phyloP scores from a whole-genome alignment of 495 filamentous ascomycete species.

The Xylaria castorea region DNA sequence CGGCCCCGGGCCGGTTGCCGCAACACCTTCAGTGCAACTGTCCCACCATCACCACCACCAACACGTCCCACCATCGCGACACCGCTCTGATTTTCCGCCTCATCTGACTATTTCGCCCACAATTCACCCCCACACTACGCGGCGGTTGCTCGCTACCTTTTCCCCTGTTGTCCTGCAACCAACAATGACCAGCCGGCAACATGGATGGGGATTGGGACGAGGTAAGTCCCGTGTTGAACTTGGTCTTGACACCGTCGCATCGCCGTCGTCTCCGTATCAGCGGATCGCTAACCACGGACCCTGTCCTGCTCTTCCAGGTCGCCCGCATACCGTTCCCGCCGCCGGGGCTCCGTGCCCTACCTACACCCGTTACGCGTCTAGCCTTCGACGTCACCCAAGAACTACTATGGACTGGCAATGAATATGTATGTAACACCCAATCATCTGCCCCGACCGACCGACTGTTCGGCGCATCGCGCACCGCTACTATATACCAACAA shows the following conservation, averaged over 20 bases:
- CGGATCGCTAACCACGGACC: slow-evolving; percentile 24
- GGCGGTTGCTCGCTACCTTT: not conserved
- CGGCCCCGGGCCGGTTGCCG: not conserved
- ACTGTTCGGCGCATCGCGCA: not conserved
- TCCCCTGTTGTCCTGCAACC: slow-evolving; percentile 13
- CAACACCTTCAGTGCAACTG: not conserved
- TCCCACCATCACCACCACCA: not conserved
- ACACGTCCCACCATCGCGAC: slow-evolving; percentile 6
- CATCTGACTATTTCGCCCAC: not conserved
- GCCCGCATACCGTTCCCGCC: slow-evolving; percentile 73
- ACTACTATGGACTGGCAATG: slow-evolving; percentile 89
- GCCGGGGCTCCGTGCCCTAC: slow-evolving; percentile 64
- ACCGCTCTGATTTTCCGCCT: not conserved
- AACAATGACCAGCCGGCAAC: slow-evolving; percentile 40
- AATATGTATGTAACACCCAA: slow-evolving; percentile 66
- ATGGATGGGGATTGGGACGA: slow-evolving; percentile 72
- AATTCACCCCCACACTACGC: slow-evolving; percentile 1
- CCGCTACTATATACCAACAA: not conserved
- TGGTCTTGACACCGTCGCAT: not conserved
- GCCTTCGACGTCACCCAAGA: slow-evolving; percentile 89
- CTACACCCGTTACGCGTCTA: slow-evolving; percentile 72
- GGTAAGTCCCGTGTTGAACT: slow-evolving; percentile 44
- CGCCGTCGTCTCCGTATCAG: slow-evolving; percentile 12
- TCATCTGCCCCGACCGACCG: not conserved
- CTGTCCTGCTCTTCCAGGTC: slow-evolving; percentile 57